A percentile compares a stretch with the other conserved stretches of the same genome.
Evolutionary conservation across 148 eudicot species (phyloP).

Genomic region (Suaeda aralocaspica): DNA sequence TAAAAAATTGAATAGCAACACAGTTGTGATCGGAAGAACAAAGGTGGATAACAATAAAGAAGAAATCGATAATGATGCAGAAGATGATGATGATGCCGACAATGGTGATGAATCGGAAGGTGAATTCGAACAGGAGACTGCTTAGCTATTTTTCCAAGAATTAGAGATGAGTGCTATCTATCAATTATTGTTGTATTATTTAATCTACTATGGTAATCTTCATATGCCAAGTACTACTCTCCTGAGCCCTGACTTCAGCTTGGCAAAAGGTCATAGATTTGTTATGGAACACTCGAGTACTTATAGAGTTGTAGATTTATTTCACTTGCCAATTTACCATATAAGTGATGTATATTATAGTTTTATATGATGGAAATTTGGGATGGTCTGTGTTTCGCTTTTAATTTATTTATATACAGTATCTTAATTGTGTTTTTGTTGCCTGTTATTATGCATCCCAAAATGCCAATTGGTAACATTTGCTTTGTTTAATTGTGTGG

Average conservation of each 20-base stretch:
- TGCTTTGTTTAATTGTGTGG: too few relatives aligned
- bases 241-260: background rate
- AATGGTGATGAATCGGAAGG: slow-evolving; percentile 96
- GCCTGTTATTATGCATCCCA: too few relatives aligned
- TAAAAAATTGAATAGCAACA: slow-evolving; percentile 58
- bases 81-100: slow-evolving; percentile 85
- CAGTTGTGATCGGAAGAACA: slow-evolving; percentile 69
- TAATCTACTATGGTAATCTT: too few relatives aligned
- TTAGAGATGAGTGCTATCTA: background rate
- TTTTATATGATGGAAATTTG: too few relatives aligned
- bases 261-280: background rate
- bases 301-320: background rate
- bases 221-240: background rate
- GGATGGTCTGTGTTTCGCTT: too few relatives aligned
- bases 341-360: background rate
- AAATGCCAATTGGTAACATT: too few relatives aligned
- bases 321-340: background rate
- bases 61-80: slow-evolving; percentile 85
- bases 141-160: slow-evolving; percentile 28
- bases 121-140: slow-evolving; percentile 94
- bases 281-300: background rate
- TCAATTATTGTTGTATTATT: background rate
- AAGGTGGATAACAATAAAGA: slow-evolving; percentile 77
- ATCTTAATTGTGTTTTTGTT: too few relatives aligned
- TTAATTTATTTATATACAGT: too few relatives aligned